Evolutionary conservation across 2,329 filamentous ascomycete species (phyloP).

Genomic region (Penicillium sp.): DNA sequence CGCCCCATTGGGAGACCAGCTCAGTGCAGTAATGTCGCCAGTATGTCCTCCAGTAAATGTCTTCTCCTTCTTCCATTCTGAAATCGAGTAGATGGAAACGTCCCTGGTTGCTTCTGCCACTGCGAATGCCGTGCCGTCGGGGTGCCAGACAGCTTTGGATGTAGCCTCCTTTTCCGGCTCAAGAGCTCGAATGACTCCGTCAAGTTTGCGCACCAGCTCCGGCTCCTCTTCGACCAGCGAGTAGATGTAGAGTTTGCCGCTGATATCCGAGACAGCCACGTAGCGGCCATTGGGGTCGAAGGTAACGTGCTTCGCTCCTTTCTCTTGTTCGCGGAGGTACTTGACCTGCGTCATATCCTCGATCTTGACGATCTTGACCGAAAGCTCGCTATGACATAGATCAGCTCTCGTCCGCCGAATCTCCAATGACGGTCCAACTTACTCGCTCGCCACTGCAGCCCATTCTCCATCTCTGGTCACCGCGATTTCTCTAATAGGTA

Average conservation of each 20-base stretch:
- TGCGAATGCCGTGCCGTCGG: slow-evolving; percentile 86
- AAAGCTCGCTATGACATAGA: slow-evolving; percentile 58
- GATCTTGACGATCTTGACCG: slow-evolving; percentile 81
- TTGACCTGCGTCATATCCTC: slow-evolving; percentile 70
- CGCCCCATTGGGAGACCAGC: slow-evolving; percentile 93
- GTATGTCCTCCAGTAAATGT: slow-evolving; percentile 73
- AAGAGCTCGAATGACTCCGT: slow-evolving; percentile 73
- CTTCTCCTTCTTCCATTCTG: slow-evolving; percentile 83
- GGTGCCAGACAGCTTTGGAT: slow-evolving; percentile 79
- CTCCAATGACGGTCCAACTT: slow-evolving; percentile 26
- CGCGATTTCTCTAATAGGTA: slow-evolving; percentile 80
- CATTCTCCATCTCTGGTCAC: slow-evolving; percentile 76
- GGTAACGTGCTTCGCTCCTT: slow-evolving; percentile 83
- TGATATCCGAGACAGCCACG: slow-evolving; percentile 75
- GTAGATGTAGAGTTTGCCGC: slow-evolving; percentile 88
- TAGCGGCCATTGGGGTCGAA: slow-evolving; percentile 77
- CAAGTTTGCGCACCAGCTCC: slow-evolving; percentile 73
- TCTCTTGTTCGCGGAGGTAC: slow-evolving; percentile 74
- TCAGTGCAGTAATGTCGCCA: slow-evolving; percentile 76
- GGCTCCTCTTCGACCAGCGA: slow-evolving; percentile 73
- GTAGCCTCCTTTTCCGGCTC: slow-evolving; percentile 73
- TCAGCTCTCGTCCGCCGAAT: background rate
- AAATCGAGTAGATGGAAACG: slow-evolving; percentile 79
- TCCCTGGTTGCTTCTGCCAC: slow-evolving; percentile 75
- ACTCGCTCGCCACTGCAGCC: slow-evolving; percentile 95